These are phyloP conservation scores for Wickerhamiella siamensis DNA, from an alignment of 805 yeast species.

Conservation along the genomic window DNA sequence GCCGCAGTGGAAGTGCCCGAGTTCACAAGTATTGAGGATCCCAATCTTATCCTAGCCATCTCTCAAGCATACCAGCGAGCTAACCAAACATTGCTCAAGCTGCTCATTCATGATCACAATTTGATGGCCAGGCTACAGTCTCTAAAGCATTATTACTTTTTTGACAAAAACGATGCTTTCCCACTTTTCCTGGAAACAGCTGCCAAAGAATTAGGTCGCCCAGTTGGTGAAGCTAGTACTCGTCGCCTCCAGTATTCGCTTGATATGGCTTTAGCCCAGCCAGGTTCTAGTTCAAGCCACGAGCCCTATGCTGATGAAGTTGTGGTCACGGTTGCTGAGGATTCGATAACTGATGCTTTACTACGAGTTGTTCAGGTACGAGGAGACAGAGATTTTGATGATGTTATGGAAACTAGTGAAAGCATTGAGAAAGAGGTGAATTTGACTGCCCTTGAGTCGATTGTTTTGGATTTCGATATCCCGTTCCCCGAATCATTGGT, in stretches of 20 bases:
- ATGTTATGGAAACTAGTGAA: not conserved
- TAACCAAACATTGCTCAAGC: slow-evolving; percentile 40
- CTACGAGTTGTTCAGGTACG: slow-evolving; percentile 24
- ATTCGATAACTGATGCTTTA: slow-evolving; percentile 24
- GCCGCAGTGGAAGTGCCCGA: not conserved
- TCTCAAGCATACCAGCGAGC: slow-evolving; percentile 53
- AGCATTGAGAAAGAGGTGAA: not conserved
- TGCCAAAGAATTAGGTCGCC: slow-evolving; percentile 38
- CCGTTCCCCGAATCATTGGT: slow-evolving; percentile 83
- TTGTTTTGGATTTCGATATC: slow-evolving; percentile 30
- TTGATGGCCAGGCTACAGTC: slow-evolving; percentile 34
- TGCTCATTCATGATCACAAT: slow-evolving; percentile 48
- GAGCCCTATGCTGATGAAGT: slow-evolving; percentile 27
- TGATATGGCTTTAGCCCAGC: slow-evolving; percentile 28
- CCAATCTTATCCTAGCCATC: slow-evolving; percentile 40
- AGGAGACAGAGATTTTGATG: slow-evolving; percentile 13
- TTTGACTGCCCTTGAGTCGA: slow-evolving; percentile 22
- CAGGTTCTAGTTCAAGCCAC: slow-evolving; percentile 26
- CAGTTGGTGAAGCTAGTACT: slow-evolving; percentile 19
- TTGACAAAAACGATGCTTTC: slow-evolving; percentile 37
- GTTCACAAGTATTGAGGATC: slow-evolving; percentile 27
- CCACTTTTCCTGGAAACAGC: slow-evolving; percentile 39
- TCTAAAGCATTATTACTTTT: slow-evolving; percentile 44
- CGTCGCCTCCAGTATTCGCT: slow-evolving; percentile 26
- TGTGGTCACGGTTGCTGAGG: slow-evolving; percentile 22